These are phyloP conservation scores for Aphanocladium album DNA, from an alignment of 2,329 filamentous ascomycete species.

Conservation along the genomic window DNA sequence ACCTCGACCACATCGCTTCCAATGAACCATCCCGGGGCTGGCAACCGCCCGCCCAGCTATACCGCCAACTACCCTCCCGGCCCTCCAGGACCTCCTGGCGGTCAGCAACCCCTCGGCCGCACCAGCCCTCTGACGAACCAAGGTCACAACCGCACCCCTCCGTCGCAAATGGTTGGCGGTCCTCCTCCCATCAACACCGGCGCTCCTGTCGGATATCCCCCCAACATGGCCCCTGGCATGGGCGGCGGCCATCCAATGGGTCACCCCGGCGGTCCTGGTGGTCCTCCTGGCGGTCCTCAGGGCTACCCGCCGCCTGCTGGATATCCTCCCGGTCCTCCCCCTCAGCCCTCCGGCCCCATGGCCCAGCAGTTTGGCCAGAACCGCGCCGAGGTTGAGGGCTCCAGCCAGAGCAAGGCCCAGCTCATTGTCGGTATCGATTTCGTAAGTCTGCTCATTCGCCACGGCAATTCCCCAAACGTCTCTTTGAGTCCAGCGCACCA, in stretches of 20 bases:
- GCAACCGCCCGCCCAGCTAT: constrained; percentile 61
- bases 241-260: constrained; percentile 38
- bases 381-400: constrained; percentile 76
- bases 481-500: background rate
- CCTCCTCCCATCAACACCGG: constrained; percentile 64
- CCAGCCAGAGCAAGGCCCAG: constrained; percentile 87
- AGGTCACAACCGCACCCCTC: constrained; percentile 49
- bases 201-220: constrained; percentile 57
- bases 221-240: constrained; percentile 41
- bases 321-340: constrained; percentile 44
- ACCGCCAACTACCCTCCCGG: constrained; percentile 48
- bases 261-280: constrained; percentile 36
- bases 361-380: constrained; percentile 42
- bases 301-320: constrained; percentile 41
- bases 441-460: constrained; percentile 48
- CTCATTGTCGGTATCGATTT: constrained; percentile 99
- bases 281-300: constrained; percentile 39
- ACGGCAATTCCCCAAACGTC: background rate
- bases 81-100: constrained; percentile 28
- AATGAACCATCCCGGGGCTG: constrained; percentile 59
- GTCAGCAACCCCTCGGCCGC: constrained; percentile 38
- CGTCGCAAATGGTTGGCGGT: constrained; percentile 57
- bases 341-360: constrained; percentile 30
- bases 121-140: constrained; percentile 45
- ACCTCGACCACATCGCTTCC: constrained; percentile 45